Conservation (phyloP, 139 green algal genomes). For the Desmodesmus armatus region DNA sequence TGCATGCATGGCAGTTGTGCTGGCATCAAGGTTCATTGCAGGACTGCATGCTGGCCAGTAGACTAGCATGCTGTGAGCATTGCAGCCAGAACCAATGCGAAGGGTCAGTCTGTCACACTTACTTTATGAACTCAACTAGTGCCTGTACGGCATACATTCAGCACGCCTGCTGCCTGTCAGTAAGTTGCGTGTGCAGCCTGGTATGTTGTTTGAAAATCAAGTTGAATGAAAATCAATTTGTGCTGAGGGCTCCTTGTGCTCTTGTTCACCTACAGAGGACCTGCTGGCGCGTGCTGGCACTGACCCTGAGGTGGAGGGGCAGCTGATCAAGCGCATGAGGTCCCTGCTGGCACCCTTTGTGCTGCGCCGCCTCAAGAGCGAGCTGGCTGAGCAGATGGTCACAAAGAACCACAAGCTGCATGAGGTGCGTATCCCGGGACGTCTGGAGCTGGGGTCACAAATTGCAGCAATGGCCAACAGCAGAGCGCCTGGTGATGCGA, state of each 20-base stretch:
- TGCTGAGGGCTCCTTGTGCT: background rate
- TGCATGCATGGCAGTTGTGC: too few relatives aligned
- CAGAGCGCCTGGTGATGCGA: background rate
- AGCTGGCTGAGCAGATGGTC: conserved; percentile 89
- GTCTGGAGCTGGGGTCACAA: background rate
- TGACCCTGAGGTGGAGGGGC: conserved; percentile 65
- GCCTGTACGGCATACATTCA: too few relatives aligned
- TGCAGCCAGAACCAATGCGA: too few relatives aligned
- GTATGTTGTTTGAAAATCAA: too few relatives aligned
- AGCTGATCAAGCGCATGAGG: conserved; percentile 86
- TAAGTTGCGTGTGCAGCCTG: too few relatives aligned
- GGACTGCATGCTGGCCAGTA: too few relatives aligned
- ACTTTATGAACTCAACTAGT: too few relatives aligned
- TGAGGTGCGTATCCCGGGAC: too few relatives aligned
- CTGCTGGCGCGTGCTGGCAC: conserved; percentile 11
- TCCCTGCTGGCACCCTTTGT: conserved; percentile 90
- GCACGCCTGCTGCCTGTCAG: background rate
- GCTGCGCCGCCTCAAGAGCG: conserved; percentile 86
- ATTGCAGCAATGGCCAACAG: background rate
- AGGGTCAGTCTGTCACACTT: too few relatives aligned
- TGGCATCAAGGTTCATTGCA: too few relatives aligned
- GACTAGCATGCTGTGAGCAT: too few relatives aligned
- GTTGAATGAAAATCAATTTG: background rate
- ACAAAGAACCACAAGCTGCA: conserved; percentile 73
- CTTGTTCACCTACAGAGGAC: conserved; percentile 13